phyloP scores from a whole-genome alignment of 129 eudicot species.

The Gnaphalium uliginosum region DNA sequence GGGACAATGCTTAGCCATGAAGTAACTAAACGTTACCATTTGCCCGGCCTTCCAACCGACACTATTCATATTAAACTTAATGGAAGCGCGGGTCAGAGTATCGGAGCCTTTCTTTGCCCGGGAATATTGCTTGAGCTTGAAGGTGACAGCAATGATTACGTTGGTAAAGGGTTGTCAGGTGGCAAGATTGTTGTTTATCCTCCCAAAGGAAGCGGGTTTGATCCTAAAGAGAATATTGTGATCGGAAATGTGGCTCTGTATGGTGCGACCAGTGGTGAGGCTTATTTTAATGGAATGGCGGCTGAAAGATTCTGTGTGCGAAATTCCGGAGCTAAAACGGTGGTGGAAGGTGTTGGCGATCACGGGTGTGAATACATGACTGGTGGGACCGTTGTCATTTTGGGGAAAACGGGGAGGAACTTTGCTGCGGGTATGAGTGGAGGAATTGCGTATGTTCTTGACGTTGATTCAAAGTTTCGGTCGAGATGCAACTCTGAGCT shows the following conservation, averaged over 20 bases:
- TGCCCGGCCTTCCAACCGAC: constrained; percentile 74
- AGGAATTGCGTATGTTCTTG: constrained; percentile 92
- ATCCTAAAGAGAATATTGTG: constrained; percentile 90
- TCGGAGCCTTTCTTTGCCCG: constrained; percentile 94
- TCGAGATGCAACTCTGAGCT: constrained; percentile 85
- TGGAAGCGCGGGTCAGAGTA: constrained; percentile 98
- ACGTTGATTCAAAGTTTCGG: constrained; percentile 64
- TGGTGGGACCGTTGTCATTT: constrained; percentile 83
- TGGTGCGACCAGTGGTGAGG: constrained; percentile 93
- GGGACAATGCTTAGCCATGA: constrained; percentile 99
- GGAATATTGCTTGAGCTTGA: constrained; percentile 92
- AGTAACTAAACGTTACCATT: constrained; percentile 81
- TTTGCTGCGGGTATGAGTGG: constrained; percentile 99
- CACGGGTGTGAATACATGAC: constrained; percentile 99
- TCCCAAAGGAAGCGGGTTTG: constrained; percentile 80
- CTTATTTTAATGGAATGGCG: constrained; percentile 98
- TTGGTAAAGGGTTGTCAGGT: constrained; percentile 94
- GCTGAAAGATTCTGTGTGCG: constrained; percentile 97
- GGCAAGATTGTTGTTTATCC: constrained; percentile 93
- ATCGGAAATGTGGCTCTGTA: constrained; percentile 96
- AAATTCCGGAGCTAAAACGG: constrained; percentile 94
- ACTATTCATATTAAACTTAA: constrained; percentile 84
- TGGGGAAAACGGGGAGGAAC: constrained; percentile 92
- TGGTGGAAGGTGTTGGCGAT: constrained; percentile 98
- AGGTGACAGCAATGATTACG: constrained; percentile 98